A percentile compares a stretch with the other conserved stretches of the same genome.
These are phyloP conservation scores for Dactylellina sp. DNA, from an alignment of 2,329 filamentous ascomycete species.

Conservation along the genomic window DNA sequence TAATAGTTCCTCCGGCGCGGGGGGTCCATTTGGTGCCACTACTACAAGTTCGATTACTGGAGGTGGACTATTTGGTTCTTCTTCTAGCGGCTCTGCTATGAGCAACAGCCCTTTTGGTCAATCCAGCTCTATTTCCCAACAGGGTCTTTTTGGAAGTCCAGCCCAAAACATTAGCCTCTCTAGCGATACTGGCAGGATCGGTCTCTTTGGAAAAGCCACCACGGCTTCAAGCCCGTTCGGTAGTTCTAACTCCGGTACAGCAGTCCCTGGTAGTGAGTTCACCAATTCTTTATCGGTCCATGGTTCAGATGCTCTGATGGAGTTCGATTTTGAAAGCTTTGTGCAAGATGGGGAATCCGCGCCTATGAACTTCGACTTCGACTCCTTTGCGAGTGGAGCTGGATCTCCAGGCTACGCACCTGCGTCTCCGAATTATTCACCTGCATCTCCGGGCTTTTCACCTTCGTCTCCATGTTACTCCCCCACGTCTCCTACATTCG, in stretches of 20 bases:
- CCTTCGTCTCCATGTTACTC: conserved; percentile 2
- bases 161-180: neutral
- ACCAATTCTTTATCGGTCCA: neutral
- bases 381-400: conserved; percentile 4
- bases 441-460: conserved; percentile 1
- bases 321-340: conserved; percentile 13
- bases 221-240: neutral
- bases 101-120: too few relatives aligned
- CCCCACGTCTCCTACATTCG: neutral
- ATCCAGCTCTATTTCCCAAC: neutral
- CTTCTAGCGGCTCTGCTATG: too few relatives aligned
- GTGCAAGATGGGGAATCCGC: too few relatives aligned
- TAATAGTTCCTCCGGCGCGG: too few relatives aligned
- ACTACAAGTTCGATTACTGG: neutral
- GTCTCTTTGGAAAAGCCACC: neutral
- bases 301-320: neutral
- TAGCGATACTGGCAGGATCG: neutral
- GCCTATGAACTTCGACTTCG: conserved; percentile 20
- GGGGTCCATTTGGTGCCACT: neutral
- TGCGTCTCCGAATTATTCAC: neutral
- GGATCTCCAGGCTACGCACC: neutral
- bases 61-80: neutral
- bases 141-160: neutral
- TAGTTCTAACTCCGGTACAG: conserved; percentile 9
- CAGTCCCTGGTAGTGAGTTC: neutral